phyloP scores from a whole-genome alignment of 2,329 filamentous ascomycete species.

The Metarhizium album region DNA sequence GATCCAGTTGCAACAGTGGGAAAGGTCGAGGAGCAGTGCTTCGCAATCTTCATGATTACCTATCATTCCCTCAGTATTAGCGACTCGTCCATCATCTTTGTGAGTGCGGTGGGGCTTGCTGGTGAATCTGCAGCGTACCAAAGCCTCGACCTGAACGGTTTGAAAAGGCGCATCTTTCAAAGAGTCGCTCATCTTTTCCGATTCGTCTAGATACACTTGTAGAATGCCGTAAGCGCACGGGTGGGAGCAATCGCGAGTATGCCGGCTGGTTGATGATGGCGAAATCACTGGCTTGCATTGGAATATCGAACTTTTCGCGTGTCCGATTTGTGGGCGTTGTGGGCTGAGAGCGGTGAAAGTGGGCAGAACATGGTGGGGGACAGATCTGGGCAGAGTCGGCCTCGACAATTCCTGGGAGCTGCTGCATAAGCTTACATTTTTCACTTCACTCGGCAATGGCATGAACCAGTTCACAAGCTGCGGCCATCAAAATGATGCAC shows the following conservation, averaged over 20 bases:
- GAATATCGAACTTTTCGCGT: constrained; percentile 33
- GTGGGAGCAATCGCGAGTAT: constrained; percentile 15
- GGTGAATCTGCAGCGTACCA: constrained; percentile 48
- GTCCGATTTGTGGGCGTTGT: constrained; percentile 34
- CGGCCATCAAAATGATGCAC: not conserved
- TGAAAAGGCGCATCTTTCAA: constrained; percentile 62
- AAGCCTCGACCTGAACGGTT: constrained; percentile 86
- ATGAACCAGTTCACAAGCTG: not conserved
- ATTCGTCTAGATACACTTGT: not conserved
- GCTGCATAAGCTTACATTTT: not conserved
- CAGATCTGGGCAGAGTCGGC: not conserved
- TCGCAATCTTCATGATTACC: constrained; percentile 97
- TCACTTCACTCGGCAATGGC: not conserved
- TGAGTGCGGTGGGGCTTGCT: constrained; percentile 23
- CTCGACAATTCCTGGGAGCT: not conserved
- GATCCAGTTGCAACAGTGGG: constrained; percentile 83
- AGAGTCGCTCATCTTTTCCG: constrained; percentile 45
- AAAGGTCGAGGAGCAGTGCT: constrained; percentile 81
- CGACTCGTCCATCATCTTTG: constrained; percentile 15
- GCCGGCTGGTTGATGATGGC: constrained; percentile 11
- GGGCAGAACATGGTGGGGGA: constrained; percentile 23
- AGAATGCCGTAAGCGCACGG: constrained; percentile 3
- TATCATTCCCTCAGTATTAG: constrained; percentile 23
- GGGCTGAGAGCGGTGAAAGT: constrained; percentile 26
- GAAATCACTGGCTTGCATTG: constrained; percentile 18